Conservation (phyloP, 1,284 basidiomycete genomes). For the Phellinidium pouzarii region DNA sequence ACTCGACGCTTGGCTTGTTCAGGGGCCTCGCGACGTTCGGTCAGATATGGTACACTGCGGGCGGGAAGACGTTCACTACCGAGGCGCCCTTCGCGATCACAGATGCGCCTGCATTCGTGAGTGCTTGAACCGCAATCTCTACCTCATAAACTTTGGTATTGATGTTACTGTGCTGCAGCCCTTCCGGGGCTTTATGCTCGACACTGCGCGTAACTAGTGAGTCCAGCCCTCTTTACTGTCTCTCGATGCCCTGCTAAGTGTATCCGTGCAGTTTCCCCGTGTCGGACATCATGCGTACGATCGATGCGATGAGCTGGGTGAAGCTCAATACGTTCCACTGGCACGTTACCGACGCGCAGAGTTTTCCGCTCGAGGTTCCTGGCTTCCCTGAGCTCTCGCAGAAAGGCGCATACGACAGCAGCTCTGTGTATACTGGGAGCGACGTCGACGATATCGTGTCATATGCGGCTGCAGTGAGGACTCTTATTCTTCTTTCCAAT, state of each 20-base stretch:
- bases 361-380: constrained; percentile 67
- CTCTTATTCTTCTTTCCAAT: constrained; percentile 12
- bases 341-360: constrained; percentile 74
- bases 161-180: constrained; percentile 36
- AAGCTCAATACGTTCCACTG: constrained; percentile 81
- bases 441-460: constrained; percentile 60
- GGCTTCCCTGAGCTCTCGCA: constrained; percentile 55
- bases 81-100: constrained; percentile 53
- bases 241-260: not conserved
- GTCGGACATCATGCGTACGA: constrained; percentile 58
- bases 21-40: constrained; percentile 79
- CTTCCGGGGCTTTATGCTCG: constrained; percentile 77
- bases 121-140: not conserved
- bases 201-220: constrained; percentile 65
- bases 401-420: constrained; percentile 60
- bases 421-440: constrained; percentile 48
- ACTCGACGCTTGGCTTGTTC: constrained; percentile 59
- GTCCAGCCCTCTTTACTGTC: constrained; percentile 15
- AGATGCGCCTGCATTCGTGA: constrained; percentile 61
- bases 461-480: constrained; percentile 64
- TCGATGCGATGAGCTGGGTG: constrained; percentile 84
- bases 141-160: not conserved
- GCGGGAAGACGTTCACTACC: constrained; percentile 45
- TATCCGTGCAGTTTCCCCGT: constrained; percentile 50
- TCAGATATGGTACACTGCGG: constrained; percentile 65